Percentiles rank a stretch among this genome's conserved stretches.
These are phyloP conservation scores for Tolypocladium ovalisporum DNA, from an alignment of 2,329 filamentous ascomycete genomes.

Conservation along the genomic window DNA sequence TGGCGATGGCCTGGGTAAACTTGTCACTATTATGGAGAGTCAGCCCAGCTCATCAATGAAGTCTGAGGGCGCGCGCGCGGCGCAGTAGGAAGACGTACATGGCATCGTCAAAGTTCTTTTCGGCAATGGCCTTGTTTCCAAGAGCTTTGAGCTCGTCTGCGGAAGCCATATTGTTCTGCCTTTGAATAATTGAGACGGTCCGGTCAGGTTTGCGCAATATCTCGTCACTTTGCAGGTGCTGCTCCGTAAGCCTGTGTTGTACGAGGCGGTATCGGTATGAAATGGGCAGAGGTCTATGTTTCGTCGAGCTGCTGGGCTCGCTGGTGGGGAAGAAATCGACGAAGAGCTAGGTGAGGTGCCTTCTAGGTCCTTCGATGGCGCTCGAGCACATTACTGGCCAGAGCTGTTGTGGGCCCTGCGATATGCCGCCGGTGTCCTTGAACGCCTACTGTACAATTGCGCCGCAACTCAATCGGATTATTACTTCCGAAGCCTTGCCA, in stretches of 20 bases:
- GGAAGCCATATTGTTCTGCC: conserved; percentile 35
- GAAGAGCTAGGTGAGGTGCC: conserved; percentile 8
- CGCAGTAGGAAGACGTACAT: conserved; percentile 70
- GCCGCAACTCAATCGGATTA: background rate
- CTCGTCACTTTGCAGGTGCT: background rate
- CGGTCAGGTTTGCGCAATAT: background rate
- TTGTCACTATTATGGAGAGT: conserved; percentile 53
- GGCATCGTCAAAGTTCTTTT: conserved; percentile 92
- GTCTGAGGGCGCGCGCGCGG: background rate
- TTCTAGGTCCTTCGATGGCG: conserved; percentile 34
- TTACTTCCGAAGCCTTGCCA: background rate
- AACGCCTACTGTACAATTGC: background rate
- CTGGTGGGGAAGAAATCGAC: conserved; percentile 2
- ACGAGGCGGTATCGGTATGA: background rate
- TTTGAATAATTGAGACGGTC: background rate
- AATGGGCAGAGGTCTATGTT: background rate
- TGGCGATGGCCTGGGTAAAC: conserved; percentile 83
- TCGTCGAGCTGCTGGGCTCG: background rate
- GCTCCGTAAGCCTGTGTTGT: background rate
- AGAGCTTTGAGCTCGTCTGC: conserved; percentile 84
- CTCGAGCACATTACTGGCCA: conserved; percentile 18
- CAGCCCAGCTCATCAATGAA: background rate
- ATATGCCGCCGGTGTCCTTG: background rate
- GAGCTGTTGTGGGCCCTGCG: conserved; percentile 9
- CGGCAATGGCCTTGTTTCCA: conserved; percentile 96